phyloP scores from a whole-genome alignment of 176 grass and related monocot genomes.

The Echinochloa phyllopogon region DNA sequence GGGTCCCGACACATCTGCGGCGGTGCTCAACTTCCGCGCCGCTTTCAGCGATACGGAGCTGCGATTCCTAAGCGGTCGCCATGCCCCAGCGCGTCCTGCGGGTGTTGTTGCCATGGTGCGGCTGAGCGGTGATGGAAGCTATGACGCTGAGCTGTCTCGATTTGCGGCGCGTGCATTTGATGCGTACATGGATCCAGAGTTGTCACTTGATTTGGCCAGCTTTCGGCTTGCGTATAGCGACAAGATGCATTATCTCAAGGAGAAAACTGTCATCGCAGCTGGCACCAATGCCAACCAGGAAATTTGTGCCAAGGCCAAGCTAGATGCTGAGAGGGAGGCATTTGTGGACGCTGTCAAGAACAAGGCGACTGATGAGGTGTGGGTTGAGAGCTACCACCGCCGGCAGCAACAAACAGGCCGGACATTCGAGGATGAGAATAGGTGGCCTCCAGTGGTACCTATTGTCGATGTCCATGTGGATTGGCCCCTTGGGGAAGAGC shows the following conservation, averaged over 20 bases:
- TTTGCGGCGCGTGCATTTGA: constrained; percentile 21
- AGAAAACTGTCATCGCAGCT: neutral
- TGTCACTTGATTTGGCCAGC: neutral
- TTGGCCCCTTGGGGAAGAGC: neutral
- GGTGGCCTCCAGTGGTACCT: constrained; percentile 11
- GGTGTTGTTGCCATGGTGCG: neutral
- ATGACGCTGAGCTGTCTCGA: neutral
- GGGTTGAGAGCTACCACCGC: neutral
- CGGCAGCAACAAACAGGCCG: neutral
- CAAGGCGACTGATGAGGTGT: constrained; percentile 2
- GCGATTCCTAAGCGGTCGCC: neutral
- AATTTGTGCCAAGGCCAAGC: neutral
- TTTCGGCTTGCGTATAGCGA: neutral
- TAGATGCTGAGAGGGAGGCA: constrained; percentile 13
- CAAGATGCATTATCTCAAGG: neutral
- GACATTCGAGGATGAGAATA: constrained; percentile 30
- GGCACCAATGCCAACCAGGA: neutral
- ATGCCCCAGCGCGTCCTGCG: neutral
- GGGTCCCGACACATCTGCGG: neutral
- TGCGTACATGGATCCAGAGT: constrained; percentile 18
- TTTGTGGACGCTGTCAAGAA: constrained; percentile 23
- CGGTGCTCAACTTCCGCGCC: constrained; percentile 15
- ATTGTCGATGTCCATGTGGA: neutral
- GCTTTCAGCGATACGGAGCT: constrained; percentile 37
- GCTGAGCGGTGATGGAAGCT: neutral